Percentiles rank a stretch among this genome's conserved stretches.
Evolutionary conservation across 2,329 filamentous ascomycete genomes (phyloP).

Genomic region (Cladorrhinum sp.): DNA sequence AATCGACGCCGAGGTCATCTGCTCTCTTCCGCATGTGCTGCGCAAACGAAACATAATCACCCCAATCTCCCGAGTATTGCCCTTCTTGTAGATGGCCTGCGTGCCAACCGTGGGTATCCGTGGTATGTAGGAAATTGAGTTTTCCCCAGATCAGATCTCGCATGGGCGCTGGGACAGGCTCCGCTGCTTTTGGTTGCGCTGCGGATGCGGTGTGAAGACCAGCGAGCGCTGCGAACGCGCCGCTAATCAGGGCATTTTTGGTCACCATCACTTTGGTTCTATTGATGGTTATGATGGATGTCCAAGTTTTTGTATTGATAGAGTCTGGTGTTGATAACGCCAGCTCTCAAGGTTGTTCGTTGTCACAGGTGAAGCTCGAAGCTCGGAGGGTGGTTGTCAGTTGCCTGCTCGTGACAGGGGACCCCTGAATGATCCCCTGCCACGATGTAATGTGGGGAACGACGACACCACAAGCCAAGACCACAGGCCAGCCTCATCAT

Average conservation of each 20-base stretch:
- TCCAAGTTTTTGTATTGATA: not conserved
- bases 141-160: conserved; percentile 87
- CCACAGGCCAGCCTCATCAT: not conserved
- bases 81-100: conserved; percentile 88
- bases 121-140: conserved; percentile 95
- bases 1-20: conserved; percentile 73
- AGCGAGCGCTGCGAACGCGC: conserved; percentile 36
- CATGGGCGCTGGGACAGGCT: conserved; percentile 75
- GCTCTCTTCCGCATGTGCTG: conserved; percentile 76
- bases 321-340: not conserved
- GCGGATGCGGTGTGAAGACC: conserved; percentile 36
- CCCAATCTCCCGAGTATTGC: conserved; percentile 95
- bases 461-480: not conserved
- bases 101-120: conserved; percentile 94
- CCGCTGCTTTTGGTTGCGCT: conserved; percentile 76
- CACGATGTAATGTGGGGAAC: not conserved
- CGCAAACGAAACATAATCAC: conserved; percentile 93
- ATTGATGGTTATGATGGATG: not conserved
- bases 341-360: not conserved
- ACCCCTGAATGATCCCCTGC: not conserved
- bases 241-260: conserved; percentile 35
- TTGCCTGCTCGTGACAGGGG: not conserved
- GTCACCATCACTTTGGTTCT: conserved; percentile 27
- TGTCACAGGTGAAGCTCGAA: not conserved
- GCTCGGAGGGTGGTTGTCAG: not conserved